Percentiles rank a stretch among this genome's conserved stretches.
phyloP scores from a whole-genome alignment of 345 rosid genomes.

The Linum lewisii region DNA sequence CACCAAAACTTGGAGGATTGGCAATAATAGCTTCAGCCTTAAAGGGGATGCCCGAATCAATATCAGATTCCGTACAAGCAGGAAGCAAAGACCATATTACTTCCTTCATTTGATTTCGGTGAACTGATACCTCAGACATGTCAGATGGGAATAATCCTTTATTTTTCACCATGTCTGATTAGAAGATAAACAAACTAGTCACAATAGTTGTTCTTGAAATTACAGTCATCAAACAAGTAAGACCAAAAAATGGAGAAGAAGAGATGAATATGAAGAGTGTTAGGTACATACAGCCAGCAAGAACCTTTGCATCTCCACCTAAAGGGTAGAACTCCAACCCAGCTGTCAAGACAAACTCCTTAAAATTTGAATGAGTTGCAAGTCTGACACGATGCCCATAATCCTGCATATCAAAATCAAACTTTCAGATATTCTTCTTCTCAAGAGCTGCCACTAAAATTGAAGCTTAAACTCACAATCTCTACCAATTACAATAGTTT shows the following conservation, averaged over 20 bases:
- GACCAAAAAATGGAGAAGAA: neutral
- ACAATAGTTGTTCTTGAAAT: neutral
- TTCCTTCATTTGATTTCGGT: slow-evolving; percentile 81
- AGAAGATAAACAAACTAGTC: slow-evolving; percentile 12
- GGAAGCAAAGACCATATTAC: slow-evolving; percentile 78
- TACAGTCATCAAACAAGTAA: no score
- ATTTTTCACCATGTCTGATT: slow-evolving; percentile 97
- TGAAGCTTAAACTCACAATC: no score
- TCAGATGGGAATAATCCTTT: slow-evolving; percentile 97
- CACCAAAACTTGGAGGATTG: slow-evolving; percentile 97
- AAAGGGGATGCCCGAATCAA: slow-evolving; percentile 69
- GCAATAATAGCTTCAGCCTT: slow-evolving; percentile 98
- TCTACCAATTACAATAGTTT: no score
- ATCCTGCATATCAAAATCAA: slow-evolving; percentile 48
- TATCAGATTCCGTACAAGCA: slow-evolving; percentile 90
- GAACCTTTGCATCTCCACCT: slow-evolving; percentile 97
- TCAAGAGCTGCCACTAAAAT: neutral
- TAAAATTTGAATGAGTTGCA: slow-evolving; percentile 97
- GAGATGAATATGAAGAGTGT: slow-evolving; percentile 6
- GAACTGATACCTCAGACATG: slow-evolving; percentile 86
- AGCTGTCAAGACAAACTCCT: slow-evolving; percentile 93
- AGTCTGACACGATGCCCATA: slow-evolving; percentile 99
- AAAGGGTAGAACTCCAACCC: slow-evolving; percentile 93
- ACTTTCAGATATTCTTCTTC: neutral
- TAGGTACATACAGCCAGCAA: slow-evolving; percentile 83